A percentile compares a stretch with the other conserved stretches of the same genome.
These are phyloP conservation scores for Funneliformis mosseae DNA, from an alignment of 192 early-diverging fungal species.

Conservation along the genomic window DNA sequence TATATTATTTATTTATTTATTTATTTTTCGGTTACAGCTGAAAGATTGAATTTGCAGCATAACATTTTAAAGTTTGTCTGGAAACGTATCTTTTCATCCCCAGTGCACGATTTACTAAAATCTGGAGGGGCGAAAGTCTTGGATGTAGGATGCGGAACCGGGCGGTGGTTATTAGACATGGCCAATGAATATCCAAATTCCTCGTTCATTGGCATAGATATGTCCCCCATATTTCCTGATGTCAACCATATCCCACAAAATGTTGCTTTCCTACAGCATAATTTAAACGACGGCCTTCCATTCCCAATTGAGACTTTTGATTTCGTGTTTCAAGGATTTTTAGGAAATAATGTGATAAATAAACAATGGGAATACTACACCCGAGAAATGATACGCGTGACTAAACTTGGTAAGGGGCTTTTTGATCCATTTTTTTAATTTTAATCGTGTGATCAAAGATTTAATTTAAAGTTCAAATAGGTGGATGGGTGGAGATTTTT, in stretches of 20 bases:
- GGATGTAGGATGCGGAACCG: conserved; percentile 37
- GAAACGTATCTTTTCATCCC: conserved; percentile 21
- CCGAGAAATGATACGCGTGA: neutral
- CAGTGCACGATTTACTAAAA: neutral
- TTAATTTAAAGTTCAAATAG: neutral
- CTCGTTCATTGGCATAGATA: conserved; percentile 43
- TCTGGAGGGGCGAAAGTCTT: neutral
- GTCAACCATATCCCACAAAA: neutral
- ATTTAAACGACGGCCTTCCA: conserved; percentile 14
- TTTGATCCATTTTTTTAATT: neutral
- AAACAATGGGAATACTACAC: neutral
- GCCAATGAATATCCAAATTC: conserved; percentile 38
- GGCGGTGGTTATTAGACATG: conserved; percentile 41
- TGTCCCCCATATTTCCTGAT: conserved; percentile 39
- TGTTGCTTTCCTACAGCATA: conserved; percentile 18
- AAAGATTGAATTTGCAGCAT: conserved; percentile 8
- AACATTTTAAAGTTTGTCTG: neutral
- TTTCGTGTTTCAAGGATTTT: conserved; percentile 24
- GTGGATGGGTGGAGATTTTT: neutral
- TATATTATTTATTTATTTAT: too few species aligned
- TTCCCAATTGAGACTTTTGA: conserved; percentile 32
- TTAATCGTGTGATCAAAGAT: neutral
- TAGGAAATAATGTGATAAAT: neutral
- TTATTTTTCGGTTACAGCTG: neutral
- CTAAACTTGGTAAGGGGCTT: neutral